Evolutionary conservation across 2,329 filamentous ascomycete genomes (phyloP).

Genomic region (Botrytis squamosa): DNA sequence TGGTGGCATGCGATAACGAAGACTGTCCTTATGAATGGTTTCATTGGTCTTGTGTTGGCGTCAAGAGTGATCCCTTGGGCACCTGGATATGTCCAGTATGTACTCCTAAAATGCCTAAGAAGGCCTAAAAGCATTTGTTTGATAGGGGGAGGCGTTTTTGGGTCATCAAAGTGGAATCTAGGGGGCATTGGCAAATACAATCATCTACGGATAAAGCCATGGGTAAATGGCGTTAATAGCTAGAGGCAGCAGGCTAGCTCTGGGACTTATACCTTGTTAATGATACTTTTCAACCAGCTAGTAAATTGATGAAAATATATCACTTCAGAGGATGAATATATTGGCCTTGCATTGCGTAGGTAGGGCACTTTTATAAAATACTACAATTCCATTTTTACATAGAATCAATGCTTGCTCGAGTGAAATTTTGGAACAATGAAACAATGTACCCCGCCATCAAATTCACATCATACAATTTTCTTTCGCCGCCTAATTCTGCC

Average conservation of each 20-base stretch:
- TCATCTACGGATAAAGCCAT: constrained; percentile 2
- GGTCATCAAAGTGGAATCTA: background rate
- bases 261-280: background rate
- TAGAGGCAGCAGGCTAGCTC: background rate
- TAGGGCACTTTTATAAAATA: background rate
- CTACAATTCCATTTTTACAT: background rate
- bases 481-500: constrained; percentile 12
- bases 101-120: constrained; percentile 43
- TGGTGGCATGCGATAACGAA: constrained; percentile 86
- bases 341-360: background rate
- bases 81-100: constrained; percentile 68
- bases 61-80: constrained; percentile 66
- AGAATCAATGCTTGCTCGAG: background rate
- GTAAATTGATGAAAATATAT: background rate
- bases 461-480: background rate
- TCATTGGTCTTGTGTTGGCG: constrained; percentile 73
- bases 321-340: background rate
- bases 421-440: background rate
- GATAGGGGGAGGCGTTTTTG: background rate
- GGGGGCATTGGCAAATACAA: background rate
- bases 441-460: background rate
- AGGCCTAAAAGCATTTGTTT: background rate
- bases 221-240: background rate
- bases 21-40: constrained; percentile 84
- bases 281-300: background rate